phyloP scores from a whole-genome alignment of 1,284 basidiomycete species.

The Sporisorium iseilematis-ciliati region DNA sequence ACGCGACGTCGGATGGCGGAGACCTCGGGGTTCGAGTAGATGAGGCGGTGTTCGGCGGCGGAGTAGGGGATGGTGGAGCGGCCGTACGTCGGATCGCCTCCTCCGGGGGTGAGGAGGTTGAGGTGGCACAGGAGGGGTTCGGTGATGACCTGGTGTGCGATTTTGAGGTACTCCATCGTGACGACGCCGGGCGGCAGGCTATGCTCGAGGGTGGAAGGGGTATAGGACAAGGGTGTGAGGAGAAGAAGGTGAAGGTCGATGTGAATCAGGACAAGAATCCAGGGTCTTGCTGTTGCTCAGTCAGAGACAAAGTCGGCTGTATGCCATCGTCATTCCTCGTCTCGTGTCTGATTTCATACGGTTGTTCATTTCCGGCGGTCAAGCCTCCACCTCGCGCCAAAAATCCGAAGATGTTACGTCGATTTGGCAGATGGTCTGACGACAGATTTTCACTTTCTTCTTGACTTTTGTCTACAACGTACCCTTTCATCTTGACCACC shows the following conservation, averaged over 20 bases:
- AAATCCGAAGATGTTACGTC: neutral
- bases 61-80: constrained; percentile 57
- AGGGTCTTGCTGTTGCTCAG: neutral
- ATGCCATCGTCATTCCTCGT: constrained; percentile 4
- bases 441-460: constrained; percentile 25
- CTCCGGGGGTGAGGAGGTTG: constrained; percentile 50
- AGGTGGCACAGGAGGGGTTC: constrained; percentile 64
- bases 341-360: no score
- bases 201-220: neutral
- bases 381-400: constrained; percentile 1
- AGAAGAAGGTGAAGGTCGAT: neutral
- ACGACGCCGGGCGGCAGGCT: neutral
- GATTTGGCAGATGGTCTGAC: constrained; percentile 2
- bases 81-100: constrained; percentile 65
- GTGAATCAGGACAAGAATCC: neutral
- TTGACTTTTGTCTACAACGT: neutral
- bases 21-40: constrained; percentile 66
- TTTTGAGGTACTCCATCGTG: constrained; percentile 42
- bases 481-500: neutral
- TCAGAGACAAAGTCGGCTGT: neutral
- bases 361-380: neutral
- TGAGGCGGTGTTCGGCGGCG: constrained; percentile 48
- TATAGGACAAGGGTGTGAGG: neutral
- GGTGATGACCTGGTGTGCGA: constrained; percentile 56
- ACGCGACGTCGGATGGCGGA: constrained; percentile 54